Percentiles rank a stretch among this genome's conserved stretches.
These are phyloP conservation scores for Aspergillus piperis DNA, from an alignment of 2,329 filamentous ascomycete genomes.

Conservation along the genomic window DNA sequence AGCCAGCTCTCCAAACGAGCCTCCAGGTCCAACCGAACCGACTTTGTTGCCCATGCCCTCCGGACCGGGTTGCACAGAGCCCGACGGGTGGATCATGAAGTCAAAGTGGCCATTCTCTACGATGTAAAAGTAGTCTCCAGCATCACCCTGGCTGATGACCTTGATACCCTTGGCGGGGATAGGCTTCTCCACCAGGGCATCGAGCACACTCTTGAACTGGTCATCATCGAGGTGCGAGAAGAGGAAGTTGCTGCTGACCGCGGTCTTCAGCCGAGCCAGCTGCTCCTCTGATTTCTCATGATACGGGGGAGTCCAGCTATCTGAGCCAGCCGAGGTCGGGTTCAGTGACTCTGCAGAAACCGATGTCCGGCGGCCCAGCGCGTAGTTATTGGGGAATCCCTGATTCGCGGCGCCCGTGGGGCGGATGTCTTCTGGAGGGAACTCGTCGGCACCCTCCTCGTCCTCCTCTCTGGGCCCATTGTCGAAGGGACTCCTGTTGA, in stretches of 20 bases:
- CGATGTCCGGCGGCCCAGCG: slow-evolving; percentile 87
- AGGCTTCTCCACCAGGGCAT: slow-evolving; percentile 89
- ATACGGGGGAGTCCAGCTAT: slow-evolving; percentile 86
- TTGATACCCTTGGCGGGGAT: slow-evolving; percentile 88
- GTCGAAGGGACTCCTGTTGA: slow-evolving; percentile 39
- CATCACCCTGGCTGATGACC: slow-evolving; percentile 93
- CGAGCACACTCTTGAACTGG: slow-evolving; percentile 81
- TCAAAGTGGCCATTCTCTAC: slow-evolving; percentile 90
- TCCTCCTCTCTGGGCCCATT: slow-evolving; percentile 22
- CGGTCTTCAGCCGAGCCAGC: slow-evolving; percentile 71
- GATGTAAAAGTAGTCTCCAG: slow-evolving; percentile 96
- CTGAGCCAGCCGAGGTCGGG: slow-evolving; percentile 76
- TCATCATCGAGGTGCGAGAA: slow-evolving; percentile 95
- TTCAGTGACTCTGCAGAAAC: slow-evolving; percentile 97
- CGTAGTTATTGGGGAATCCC: slow-evolving; percentile 81
- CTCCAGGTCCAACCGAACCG: slow-evolving; percentile 77
- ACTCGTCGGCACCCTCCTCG: slow-evolving; percentile 25
- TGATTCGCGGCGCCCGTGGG: slow-evolving; percentile 29
- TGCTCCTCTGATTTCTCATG: slow-evolving; percentile 84
- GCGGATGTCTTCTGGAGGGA: slow-evolving; percentile 26
- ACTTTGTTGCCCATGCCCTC: slow-evolving; percentile 84
- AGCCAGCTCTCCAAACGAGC: slow-evolving; percentile 93
- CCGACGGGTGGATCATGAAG: slow-evolving; percentile 80
- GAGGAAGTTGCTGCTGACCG: slow-evolving; percentile 87
- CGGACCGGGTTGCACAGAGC: slow-evolving; percentile 74